phyloP scores from a whole-genome alignment of 805 yeast genomes.

The Nakazawaea laoshanensis region DNA sequence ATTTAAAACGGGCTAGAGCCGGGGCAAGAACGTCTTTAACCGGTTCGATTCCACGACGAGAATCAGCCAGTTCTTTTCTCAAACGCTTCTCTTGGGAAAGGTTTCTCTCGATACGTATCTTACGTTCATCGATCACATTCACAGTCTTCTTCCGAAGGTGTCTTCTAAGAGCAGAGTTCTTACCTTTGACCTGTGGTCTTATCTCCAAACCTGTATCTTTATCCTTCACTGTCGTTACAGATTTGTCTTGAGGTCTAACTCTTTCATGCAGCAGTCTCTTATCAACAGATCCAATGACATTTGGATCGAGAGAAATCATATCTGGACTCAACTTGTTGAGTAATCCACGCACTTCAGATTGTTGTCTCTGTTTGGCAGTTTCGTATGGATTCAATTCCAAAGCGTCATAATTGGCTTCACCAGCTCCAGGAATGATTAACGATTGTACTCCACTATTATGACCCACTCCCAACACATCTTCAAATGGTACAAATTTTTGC shows the following conservation, averaged over 20 bases:
- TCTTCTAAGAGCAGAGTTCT: slow-evolving; percentile 76
- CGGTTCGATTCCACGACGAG: slow-evolving; percentile 36
- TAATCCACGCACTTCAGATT: slow-evolving; percentile 78
- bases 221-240: slow-evolving; percentile 27
- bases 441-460: slow-evolving; percentile 73
- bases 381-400: slow-evolving; percentile 90
- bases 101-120: slow-evolving; percentile 65
- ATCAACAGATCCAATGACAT: slow-evolving; percentile 77
- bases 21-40: slow-evolving; percentile 44
- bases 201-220: slow-evolving; percentile 41
- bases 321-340: slow-evolving; percentile 88
- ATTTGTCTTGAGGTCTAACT: slow-evolving; percentile 50
- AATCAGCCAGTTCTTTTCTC: slow-evolving; percentile 43
- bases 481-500: slow-evolving; percentile 81
- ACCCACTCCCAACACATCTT: slow-evolving; percentile 91
- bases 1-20: slow-evolving; percentile 39
- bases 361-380: slow-evolving; percentile 87
- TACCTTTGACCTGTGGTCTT: slow-evolving; percentile 64
- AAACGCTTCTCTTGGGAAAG: slow-evolving; percentile 65
- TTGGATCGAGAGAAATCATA: slow-evolving; percentile 87
- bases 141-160: slow-evolving; percentile 75
- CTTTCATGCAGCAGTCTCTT: slow-evolving; percentile 56
- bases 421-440: slow-evolving; percentile 90
- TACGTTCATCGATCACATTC: slow-evolving; percentile 83
- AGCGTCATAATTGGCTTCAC: slow-evolving; percentile 97